Conservation (phyloP, 306 rosid genomes). For the Trifolium fragiferum region DNA sequence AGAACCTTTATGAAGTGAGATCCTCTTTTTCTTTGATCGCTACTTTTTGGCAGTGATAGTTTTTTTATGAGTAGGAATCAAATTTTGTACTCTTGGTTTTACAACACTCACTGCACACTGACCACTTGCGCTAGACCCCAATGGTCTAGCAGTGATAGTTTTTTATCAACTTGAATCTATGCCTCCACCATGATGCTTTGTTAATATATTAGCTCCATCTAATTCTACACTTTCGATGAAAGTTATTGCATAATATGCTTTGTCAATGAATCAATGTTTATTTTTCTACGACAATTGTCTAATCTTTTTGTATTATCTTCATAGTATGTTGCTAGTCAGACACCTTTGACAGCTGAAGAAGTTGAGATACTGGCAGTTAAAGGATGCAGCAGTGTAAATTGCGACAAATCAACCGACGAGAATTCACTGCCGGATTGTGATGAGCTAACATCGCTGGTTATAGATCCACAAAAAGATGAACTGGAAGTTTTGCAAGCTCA, state of each 20-base stretch:
- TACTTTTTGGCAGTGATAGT: conserved; percentile 19
- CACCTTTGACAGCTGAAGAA: conserved; percentile 66
- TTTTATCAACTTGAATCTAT: conserved; percentile 10
- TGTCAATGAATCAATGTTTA: conserved; percentile 11
- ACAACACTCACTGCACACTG: background rate
- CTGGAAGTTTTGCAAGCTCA: conserved; percentile 68
- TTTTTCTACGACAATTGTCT: conserved; percentile 25
- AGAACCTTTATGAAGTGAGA: conserved; percentile 77
- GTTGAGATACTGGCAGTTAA: conserved; percentile 73
- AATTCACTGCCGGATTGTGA: conserved; percentile 16
- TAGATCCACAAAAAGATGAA: conserved; percentile 64
- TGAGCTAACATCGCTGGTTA: conserved; percentile 44
- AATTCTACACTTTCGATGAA: background rate
- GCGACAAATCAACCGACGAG: conserved; percentile 46
- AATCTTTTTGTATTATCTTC: conserved; percentile 38
- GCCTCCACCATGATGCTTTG: conserved; percentile 2
- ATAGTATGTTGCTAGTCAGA: conserved; percentile 71
- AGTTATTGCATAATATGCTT: conserved; percentile 14
- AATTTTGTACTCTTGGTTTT: background rate
- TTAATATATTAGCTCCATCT: background rate
- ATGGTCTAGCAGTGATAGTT: conserved; percentile 5
- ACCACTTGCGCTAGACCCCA: too few species aligned
- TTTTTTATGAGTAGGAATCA: background rate
- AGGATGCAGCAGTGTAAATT: conserved; percentile 41
- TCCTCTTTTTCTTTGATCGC: conserved; percentile 33